phyloP scores from a whole-genome alignment of 768 basidiomycete genomes.

The Lentinula sp. region DNA sequence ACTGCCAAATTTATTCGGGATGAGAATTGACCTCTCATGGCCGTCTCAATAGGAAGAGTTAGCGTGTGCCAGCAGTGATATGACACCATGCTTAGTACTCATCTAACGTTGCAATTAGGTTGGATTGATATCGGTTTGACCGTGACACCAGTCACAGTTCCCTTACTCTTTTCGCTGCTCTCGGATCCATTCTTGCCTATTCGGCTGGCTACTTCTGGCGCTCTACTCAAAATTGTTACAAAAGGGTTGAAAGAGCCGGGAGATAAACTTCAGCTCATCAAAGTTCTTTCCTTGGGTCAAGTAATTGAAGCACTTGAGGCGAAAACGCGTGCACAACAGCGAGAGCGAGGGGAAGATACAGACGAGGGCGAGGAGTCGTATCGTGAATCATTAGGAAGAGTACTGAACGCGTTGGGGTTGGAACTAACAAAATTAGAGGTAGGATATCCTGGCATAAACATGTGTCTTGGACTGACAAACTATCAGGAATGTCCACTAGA shows the following conservation, averaged over 20 bases:
- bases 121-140: constrained; percentile 99
- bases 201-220: constrained; percentile 75
- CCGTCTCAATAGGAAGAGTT: no score
- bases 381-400: constrained; percentile 79
- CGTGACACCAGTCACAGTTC: constrained; percentile 84
- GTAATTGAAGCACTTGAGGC: constrained; percentile 78
- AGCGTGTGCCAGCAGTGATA: not conserved
- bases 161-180: constrained; percentile 77
- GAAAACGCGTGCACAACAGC: constrained; percentile 64
- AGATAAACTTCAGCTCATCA: constrained; percentile 86
- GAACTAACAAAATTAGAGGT: constrained; percentile 79
- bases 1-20: no score
- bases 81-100: not conserved
- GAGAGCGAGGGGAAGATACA: constrained; percentile 58
- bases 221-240: constrained; percentile 75
- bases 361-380: constrained; percentile 88
- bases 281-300: constrained; percentile 80
- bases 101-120: constrained; percentile 37
- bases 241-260: constrained; percentile 91
- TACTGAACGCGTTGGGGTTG: constrained; percentile 75
- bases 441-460: constrained; percentile 1
- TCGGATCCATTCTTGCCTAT: constrained; percentile 74
- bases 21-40: not conserved
- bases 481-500: constrained; percentile 55
- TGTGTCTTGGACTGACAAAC: not conserved